phyloP scores from a whole-genome alignment of 164 flowering plant species.

The Liriodendron chinense region DNA sequence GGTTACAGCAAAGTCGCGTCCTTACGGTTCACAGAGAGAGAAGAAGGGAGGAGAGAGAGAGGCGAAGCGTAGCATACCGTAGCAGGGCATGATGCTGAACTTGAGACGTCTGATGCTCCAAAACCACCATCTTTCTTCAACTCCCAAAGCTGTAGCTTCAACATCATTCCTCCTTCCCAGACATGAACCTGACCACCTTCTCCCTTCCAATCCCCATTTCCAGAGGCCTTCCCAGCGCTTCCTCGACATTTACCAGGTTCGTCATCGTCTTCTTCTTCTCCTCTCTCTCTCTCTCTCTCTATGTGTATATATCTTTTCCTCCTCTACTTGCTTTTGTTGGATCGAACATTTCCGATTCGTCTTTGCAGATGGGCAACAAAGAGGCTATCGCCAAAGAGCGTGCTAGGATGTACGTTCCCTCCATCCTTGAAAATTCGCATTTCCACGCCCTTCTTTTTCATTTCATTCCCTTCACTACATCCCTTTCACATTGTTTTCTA shows the following conservation, averaged over 20 bases:
- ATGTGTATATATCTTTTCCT: too few species aligned
- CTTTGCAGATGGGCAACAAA: slow-evolving; percentile 61
- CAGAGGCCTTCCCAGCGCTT: slow-evolving; percentile 39
- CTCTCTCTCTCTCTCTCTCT: not conserved
- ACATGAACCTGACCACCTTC: not conserved
- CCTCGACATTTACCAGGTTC: slow-evolving; percentile 74
- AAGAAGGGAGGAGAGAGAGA: slow-evolving; percentile 6
- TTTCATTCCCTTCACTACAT: not conserved
- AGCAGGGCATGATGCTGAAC: not conserved
- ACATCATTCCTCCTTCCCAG: not conserved
- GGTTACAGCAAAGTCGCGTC: not conserved
- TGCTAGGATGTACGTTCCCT: slow-evolving; percentile 66
- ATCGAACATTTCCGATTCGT: not conserved
- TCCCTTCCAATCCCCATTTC: not conserved
- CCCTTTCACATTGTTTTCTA: too few species aligned
- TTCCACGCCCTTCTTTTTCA: not conserved
- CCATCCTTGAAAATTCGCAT: not conserved
- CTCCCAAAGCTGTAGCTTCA: not conserved
- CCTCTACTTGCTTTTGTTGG: not conserved
- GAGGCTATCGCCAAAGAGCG: slow-evolving; percentile 77
- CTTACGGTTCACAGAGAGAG: not conserved
- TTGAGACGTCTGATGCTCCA: not conserved
- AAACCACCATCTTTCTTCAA: not conserved
- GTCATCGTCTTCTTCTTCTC: not conserved
- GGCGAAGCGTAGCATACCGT: not conserved